Percentiles rank a stretch among this genome's conserved stretches.
Evolutionary conservation across 2,329 filamentous ascomycete genomes (phyloP).

Genomic region (Cladorrhinum sp.): DNA sequence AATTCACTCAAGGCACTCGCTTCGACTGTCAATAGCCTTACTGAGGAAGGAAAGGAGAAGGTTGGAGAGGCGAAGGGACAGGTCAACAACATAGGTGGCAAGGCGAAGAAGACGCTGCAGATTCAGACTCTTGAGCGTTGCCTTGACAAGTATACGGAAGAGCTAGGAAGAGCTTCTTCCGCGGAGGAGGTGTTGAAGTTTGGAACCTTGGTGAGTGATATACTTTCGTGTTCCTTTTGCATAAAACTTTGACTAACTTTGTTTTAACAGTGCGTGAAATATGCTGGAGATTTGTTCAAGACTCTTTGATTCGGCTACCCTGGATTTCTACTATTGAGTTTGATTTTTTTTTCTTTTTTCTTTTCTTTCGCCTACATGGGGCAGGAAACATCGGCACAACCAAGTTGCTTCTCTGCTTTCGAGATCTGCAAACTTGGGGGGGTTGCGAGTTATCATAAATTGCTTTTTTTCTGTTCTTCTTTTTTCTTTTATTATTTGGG

Average conservation of each 20-base stretch:
- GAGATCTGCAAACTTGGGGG: too few relatives aligned
- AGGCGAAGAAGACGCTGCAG: conserved; percentile 2
- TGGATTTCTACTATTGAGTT: not conserved
- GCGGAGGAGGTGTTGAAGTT: conserved; percentile 15
- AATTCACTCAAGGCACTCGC: conserved; percentile 21
- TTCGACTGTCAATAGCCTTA: conserved; percentile 10
- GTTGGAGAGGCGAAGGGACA: not conserved
- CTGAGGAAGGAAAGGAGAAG: not conserved
- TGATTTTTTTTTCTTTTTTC: not conserved
- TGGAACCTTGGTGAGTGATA: conserved; percentile 13
- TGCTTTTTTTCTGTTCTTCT: not conserved
- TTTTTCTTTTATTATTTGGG: not conserved
- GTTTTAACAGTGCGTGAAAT: conserved; percentile 14
- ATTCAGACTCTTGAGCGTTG: conserved; percentile 23
- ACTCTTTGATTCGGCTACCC: not conserved
- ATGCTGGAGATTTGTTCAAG: conserved; percentile 25
- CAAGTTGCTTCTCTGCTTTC: too few relatives aligned
- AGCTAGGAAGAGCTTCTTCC: conserved; percentile 19
- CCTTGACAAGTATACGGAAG: conserved; percentile 13
- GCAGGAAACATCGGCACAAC: too few relatives aligned
- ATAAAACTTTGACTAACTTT: not conserved
- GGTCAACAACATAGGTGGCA: not conserved
- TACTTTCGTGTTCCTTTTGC: not conserved
- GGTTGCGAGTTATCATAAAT: too few relatives aligned
- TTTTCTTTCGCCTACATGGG: not conserved